Conservation (phyloP, 192 early-diverging fungal species). For the Mortierella hygrophila region DNA sequence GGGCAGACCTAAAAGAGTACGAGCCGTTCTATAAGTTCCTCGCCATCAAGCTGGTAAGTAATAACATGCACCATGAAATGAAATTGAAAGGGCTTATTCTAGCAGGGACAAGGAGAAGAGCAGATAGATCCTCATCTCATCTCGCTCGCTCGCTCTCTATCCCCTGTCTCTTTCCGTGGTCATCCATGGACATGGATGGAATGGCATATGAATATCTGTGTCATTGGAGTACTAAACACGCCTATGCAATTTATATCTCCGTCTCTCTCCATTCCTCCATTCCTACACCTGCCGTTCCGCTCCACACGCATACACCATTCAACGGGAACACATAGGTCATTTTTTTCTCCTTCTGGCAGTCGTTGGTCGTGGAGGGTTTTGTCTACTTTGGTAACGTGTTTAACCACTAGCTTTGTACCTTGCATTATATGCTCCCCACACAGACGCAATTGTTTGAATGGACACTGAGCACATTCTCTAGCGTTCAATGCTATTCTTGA, state of each 20-base stretch:
- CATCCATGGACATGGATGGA: not conserved
- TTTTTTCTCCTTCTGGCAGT: conserved; percentile 60
- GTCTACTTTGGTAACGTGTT: conserved; percentile 53
- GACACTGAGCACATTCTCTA: not conserved
- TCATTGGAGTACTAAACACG: not conserved
- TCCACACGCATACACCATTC: not conserved
- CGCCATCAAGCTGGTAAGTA: conserved; percentile 49
- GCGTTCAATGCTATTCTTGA: conserved; percentile 5
- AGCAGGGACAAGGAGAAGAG: not conserved
- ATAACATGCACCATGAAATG: not conserved
- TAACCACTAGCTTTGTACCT: not conserved
- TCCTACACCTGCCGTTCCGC: conserved; percentile 1
- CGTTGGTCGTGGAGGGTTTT: conserved; percentile 37
- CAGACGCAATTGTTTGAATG: not conserved
- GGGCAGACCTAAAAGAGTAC: conserved; percentile 42
- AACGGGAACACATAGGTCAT: conserved; percentile 22
- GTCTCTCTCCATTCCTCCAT: not conserved
- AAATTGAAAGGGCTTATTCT: not conserved
- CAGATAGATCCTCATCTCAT: not conserved
- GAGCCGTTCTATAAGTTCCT: conserved; percentile 56
- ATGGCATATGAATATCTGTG: conserved; percentile 2
- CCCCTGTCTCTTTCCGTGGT: not conserved
- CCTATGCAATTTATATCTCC: not conserved
- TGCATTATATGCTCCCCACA: not conserved
- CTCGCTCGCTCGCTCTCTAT: not conserved